Conservation (phyloP, 148 eudicot species). For the Fagopyrum tataricum region DNA sequence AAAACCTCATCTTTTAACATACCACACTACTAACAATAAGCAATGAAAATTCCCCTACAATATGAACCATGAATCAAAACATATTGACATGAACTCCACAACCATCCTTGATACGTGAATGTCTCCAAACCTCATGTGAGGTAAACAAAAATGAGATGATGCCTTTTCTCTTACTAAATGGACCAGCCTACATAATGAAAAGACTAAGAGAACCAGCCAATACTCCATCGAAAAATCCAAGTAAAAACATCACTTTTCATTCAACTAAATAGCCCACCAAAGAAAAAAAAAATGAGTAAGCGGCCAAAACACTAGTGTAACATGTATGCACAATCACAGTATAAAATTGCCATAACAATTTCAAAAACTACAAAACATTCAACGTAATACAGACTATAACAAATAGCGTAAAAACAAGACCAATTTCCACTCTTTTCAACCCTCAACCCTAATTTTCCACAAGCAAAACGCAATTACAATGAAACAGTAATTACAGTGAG, state of each 20-base stretch:
- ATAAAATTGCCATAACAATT: background rate
- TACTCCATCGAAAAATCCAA: background rate
- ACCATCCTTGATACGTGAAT: background rate
- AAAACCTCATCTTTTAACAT: background rate
- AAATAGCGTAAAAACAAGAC: background rate
- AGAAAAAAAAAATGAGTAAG: background rate
- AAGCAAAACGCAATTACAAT: slow-evolving; percentile 4
- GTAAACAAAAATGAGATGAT: background rate
- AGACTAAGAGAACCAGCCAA: background rate
- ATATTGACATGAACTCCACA: background rate
- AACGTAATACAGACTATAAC: background rate
- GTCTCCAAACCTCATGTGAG: background rate
- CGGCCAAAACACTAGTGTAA: background rate
- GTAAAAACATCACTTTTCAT: background rate
- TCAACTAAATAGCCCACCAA: background rate
- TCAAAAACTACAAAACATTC: background rate
- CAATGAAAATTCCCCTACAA: background rate
- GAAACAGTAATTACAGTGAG: background rate
- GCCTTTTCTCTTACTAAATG: background rate
- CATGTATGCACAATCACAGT: background rate
- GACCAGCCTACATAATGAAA: background rate
- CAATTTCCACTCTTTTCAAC: background rate
- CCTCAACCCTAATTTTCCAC: background rate
- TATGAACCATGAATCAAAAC: background rate
- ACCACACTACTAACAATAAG: background rate